These are phyloP conservation scores for Petrea volubilis DNA, from an alignment of 257 asterid genomes.

Conservation along the genomic window DNA sequence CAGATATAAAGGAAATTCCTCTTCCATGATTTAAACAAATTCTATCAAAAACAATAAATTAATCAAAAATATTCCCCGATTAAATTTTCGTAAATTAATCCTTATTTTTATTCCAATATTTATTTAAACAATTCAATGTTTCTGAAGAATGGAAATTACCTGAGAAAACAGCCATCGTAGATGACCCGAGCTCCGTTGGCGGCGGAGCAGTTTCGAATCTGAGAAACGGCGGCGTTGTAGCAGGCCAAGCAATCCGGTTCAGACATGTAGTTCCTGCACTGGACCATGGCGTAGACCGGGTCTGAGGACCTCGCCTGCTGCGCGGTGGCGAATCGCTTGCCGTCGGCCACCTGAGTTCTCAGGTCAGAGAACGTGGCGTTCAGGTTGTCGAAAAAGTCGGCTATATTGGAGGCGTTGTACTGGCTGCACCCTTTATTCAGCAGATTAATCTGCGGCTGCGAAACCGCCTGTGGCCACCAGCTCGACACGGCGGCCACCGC, in stretches of 20 bases:
- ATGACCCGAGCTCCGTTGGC: slow-evolving; percentile 85
- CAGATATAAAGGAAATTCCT: background rate
- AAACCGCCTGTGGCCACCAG: slow-evolving; percentile 7
- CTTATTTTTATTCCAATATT: no score
- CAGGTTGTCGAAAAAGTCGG: slow-evolving; percentile 50
- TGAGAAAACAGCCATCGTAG: slow-evolving; percentile 86
- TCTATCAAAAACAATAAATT: background rate
- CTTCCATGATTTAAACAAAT: background rate
- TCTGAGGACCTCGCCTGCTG: slow-evolving; percentile 53
- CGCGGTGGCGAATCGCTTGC: slow-evolving; percentile 65
- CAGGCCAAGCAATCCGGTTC: slow-evolving; percentile 66
- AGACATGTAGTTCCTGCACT: slow-evolving; percentile 74
- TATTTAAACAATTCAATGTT: background rate
- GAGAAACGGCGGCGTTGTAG: slow-evolving; percentile 65
- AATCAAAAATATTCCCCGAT: background rate
- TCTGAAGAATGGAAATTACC: slow-evolving; percentile 32
- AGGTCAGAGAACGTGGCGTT: slow-evolving; percentile 65
- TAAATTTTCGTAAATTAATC: background rate
- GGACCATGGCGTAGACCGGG: slow-evolving; percentile 78
- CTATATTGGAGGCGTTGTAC: slow-evolving; percentile 50
- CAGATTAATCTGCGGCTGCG: slow-evolving; percentile 64
- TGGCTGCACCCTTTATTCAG: slow-evolving; percentile 71
- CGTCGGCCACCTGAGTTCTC: slow-evolving; percentile 42
- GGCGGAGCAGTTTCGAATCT: slow-evolving; percentile 67
- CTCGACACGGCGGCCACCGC: slow-evolving; percentile 20